A percentile compares a stretch with the other conserved stretches of the same genome.
Evolutionary conservation across 148 eudicot species (phyloP).

Genomic region (Rhododendron vialii): DNA sequence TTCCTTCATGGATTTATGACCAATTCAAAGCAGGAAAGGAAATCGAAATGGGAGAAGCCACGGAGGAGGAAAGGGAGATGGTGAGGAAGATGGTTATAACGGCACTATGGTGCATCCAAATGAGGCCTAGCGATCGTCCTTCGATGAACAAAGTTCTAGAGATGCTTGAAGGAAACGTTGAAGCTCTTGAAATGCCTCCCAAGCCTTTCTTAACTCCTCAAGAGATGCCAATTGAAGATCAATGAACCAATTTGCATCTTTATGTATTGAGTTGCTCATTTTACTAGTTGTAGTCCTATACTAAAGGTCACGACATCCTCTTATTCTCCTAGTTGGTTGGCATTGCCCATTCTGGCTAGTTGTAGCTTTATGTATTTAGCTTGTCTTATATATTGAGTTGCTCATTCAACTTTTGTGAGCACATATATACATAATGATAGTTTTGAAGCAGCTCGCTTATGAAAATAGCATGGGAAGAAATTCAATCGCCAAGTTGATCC

Average conservation of each 20-base stretch:
- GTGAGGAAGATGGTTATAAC: conserved; percentile 3
- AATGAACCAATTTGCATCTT: not conserved
- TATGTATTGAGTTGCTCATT: too few relatives aligned
- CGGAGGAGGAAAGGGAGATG: not conserved
- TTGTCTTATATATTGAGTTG: too few relatives aligned
- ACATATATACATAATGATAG: too few relatives aligned
- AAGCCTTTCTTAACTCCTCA: not conserved
- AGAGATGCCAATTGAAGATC: not conserved
- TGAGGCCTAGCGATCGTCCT: not conserved
- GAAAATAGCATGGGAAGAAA: too few relatives aligned
- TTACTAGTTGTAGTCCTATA: too few relatives aligned
- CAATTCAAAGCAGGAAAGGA: not conserved
- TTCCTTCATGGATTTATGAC: conserved; percentile 9
- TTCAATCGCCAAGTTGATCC: too few relatives aligned
- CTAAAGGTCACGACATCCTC: too few relatives aligned
- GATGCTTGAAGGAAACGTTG: conserved; percentile 5
- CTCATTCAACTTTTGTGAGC: too few relatives aligned
- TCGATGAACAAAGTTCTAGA: conserved; percentile 4
- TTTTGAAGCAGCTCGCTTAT: too few relatives aligned
- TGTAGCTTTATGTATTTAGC: too few relatives aligned
- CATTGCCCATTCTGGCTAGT: too few relatives aligned
- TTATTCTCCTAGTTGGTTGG: too few relatives aligned
- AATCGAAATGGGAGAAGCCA: not conserved
- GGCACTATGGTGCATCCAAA: conserved; percentile 7
- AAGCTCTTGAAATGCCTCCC: conserved; percentile 1